A percentile compares a stretch with the other conserved stretches of the same genome.
Evolutionary conservation across 176 grass and related monocot genomes (phyloP).

Genomic region (Bonia amplexicaulis): DNA sequence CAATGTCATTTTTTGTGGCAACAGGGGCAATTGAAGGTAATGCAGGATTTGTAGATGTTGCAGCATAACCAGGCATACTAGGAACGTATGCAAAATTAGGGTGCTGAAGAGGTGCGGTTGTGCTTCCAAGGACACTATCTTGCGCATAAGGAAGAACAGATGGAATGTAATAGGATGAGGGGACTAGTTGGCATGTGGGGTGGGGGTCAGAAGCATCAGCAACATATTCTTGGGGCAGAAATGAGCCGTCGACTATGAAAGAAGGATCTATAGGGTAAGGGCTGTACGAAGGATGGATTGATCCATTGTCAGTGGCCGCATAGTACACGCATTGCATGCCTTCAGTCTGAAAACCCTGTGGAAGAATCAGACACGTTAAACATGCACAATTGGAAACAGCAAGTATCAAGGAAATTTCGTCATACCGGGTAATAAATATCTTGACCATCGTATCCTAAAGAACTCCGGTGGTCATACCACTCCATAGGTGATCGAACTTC

Average conservation of each 20-base stretch:
- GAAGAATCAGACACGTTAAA: not conserved
- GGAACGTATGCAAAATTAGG: constrained; percentile 32
- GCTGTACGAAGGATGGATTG: constrained; percentile 53
- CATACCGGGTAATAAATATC: constrained; percentile 62
- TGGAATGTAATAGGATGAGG: constrained; percentile 54
- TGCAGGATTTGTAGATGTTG: constrained; percentile 29
- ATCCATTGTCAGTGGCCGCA: constrained; percentile 50
- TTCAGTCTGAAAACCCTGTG: constrained; percentile 49
- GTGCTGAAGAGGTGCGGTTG: not conserved
- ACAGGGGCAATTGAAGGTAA: constrained; percentile 26
- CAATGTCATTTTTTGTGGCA: constrained; percentile 25
- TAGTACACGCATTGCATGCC: constrained; percentile 60
- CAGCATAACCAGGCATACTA: constrained; percentile 29
- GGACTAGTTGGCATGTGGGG: constrained; percentile 45
- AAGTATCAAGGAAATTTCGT: not conserved
- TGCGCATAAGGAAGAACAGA: constrained; percentile 41
- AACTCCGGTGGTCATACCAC: constrained; percentile 56
- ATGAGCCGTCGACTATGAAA: constrained; percentile 41
- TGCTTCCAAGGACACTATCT: constrained; percentile 42
- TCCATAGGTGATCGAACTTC: constrained; percentile 56
- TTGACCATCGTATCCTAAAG: constrained; percentile 62
- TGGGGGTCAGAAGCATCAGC: constrained; percentile 40
- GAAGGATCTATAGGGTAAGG: constrained; percentile 52
- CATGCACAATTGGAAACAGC: not conserved
- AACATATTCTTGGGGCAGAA: constrained; percentile 45